Base-by-base conservation (phyloP, 129 eudicot species). In the Gnaphalium uliginosum region DNA sequence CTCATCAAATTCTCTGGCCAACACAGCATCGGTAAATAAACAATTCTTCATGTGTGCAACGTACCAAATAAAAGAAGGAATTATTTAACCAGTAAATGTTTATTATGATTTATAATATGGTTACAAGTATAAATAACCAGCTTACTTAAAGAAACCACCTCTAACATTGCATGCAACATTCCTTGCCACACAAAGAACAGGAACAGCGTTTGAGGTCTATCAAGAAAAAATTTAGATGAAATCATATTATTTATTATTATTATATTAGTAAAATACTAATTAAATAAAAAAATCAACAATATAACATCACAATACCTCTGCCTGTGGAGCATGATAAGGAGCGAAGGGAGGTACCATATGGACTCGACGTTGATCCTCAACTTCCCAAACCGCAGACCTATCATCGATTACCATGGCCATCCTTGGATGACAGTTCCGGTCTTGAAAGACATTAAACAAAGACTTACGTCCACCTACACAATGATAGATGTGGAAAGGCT, bases 391-490 rank as follows among this genome's bases (percentile, higher is more conserved):
- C 82, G 85, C 89, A 27, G 89, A 72, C 51, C 99, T 96, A 64
- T 95, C 99, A 80, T 95, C 99, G 59, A 95, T 91, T n/a, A 95
- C 99, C 96, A 95, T 88, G 8, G 99, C 94, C 99, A 95, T 91
- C 75, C 85, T 86, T 62, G 99, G 99, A 89, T 89, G 99, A 59
- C 99, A 95, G 72, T 50, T 82, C 19, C 99, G 84, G 78, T 83
- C 80, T 83, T 89, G 90, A 74, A 95, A 95, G 48, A 95, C 99
- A 86, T 81, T 87, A 7, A 84, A 83, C 79, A 95, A 78, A 54
- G 99, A 95, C 78, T 95, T 95, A 32, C 83, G 86, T 25, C 86
- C 89, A 63, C 92, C 99, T 95, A 63, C 32, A 59, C 60, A 33
- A 77, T 46, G 22, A 27, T 48, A 22, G 54, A 39, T 41, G 19